phyloP scores from a whole-genome alignment of 768 basidiomycete genomes.

The Lactifluus subvellereus region DNA sequence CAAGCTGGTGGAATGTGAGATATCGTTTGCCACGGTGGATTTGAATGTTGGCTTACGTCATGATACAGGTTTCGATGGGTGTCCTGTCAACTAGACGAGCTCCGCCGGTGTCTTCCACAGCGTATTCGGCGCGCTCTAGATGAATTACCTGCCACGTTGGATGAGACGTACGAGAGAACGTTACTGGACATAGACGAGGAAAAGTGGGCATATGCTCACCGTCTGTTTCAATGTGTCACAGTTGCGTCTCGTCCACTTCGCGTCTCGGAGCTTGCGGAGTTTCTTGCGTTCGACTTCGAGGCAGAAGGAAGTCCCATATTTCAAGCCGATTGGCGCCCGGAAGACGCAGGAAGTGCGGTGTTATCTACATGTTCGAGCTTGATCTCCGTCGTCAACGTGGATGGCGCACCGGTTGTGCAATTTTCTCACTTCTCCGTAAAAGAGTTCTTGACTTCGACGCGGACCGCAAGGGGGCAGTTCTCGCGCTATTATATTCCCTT shows the following conservation, averaged over 20 bases:
- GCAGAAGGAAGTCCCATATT: neutral
- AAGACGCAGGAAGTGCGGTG: neutral
- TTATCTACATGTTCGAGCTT: conserved; percentile 1
- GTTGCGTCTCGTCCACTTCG: neutral
- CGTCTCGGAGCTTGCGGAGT: neutral
- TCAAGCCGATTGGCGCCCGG: neutral
- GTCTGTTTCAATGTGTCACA: conserved; percentile 1
- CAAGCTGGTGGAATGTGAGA: neutral
- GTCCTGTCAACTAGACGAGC: neutral
- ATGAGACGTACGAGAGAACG: neutral
- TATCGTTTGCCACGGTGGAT: too few species aligned
- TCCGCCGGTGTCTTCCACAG: too few species aligned
- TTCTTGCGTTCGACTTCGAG: neutral
- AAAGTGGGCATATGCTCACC: neutral
- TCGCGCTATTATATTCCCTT: neutral
- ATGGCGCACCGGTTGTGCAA: neutral
- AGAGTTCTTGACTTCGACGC: neutral
- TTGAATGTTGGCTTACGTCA: neutral
- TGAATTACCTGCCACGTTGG: neutral
- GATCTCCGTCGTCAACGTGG: neutral
- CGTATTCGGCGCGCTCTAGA: neutral
- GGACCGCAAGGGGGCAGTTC: neutral
- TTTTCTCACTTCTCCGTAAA: conserved; percentile 6
- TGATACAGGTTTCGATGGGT: neutral
- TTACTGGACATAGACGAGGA: neutral